Conservation (phyloP, 2,329 filamentous ascomycete genomes). For the Microsporum ferrugineum region DNA sequence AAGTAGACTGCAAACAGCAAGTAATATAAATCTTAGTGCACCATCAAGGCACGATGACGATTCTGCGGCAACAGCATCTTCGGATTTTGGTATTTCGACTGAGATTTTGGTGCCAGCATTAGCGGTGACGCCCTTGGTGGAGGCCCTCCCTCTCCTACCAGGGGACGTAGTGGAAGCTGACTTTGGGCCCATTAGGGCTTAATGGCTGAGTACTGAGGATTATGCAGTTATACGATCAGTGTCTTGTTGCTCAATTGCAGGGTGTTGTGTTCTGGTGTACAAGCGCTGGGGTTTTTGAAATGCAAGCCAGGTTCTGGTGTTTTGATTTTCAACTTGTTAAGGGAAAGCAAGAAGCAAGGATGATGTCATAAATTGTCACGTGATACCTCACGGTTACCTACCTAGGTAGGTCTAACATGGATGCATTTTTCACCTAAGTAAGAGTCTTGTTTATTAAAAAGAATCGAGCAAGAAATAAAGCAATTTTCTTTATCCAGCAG, state of each 20-base stretch:
- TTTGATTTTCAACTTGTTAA: neutral
- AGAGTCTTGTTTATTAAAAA: too few relatives aligned
- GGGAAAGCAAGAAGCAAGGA: neutral
- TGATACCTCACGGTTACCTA: neutral
- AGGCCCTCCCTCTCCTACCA: constrained; percentile 10
- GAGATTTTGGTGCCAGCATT: neutral
- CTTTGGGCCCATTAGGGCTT: constrained; percentile 9
- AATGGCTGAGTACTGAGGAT: neutral
- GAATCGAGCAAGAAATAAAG: neutral
- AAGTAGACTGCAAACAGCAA: constrained; percentile 45
- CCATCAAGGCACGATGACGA: constrained; percentile 23
- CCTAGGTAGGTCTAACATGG: too few relatives aligned
- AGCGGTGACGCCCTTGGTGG: neutral
- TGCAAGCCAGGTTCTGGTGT: constrained; percentile 3
- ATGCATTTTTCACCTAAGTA: neutral
- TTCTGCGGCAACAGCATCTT: constrained; percentile 10
- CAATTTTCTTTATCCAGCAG: neutral
- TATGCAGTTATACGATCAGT: neutral
- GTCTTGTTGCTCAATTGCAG: neutral
- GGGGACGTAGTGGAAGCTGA: constrained; percentile 14
- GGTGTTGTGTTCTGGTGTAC: neutral
- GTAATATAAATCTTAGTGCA: constrained; percentile 34
- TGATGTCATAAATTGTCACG: neutral
- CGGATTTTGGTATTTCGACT: neutral
- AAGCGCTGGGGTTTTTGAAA: neutral